A percentile compares a stretch with the other conserved stretches of the same genome.
phyloP scores from a whole-genome alignment of 1,284 basidiomycete genomes.

The Binderoboletus segoi region DNA sequence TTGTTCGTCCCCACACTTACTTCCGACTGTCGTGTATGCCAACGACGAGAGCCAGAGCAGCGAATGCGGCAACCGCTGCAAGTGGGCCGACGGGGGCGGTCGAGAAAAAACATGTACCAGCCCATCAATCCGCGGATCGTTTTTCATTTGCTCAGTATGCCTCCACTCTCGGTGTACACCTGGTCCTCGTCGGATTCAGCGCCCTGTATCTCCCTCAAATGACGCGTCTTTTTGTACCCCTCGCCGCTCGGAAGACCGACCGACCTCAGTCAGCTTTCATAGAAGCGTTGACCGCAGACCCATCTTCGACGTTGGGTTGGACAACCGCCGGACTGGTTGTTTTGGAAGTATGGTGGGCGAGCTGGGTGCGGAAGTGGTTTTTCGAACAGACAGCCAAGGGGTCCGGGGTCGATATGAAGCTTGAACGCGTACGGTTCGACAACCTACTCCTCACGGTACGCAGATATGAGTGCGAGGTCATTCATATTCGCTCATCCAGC shows the following conservation, averaged over 20 bases:
- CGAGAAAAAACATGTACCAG: not conserved
- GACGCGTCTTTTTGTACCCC: slow-evolving; percentile 45
- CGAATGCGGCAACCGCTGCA: not conserved
- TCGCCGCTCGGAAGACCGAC: slow-evolving; percentile 44
- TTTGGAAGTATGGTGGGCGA: slow-evolving; percentile 75
- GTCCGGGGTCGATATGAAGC: slow-evolving; percentile 40
- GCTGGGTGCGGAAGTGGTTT: slow-evolving; percentile 62
- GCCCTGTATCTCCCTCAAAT: slow-evolving; percentile 70
- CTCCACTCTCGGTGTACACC: slow-evolving; percentile 74
- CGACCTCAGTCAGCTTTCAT: slow-evolving; percentile 68
- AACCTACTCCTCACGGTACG: slow-evolving; percentile 22
- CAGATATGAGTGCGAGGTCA: slow-evolving; percentile 34
- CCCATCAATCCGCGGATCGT: not conserved
- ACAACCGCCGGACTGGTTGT: slow-evolving; percentile 58
- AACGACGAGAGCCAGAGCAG: not conserved
- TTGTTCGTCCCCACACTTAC: no score
- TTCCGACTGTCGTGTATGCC: slow-evolving; percentile 11
- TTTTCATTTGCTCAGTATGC: slow-evolving; percentile 61
- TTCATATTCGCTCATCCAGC: slow-evolving; percentile 5
- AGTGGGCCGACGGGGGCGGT: slow-evolving; percentile 2
- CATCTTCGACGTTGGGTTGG: slow-evolving; percentile 62
- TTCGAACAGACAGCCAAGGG: slow-evolving; percentile 36
- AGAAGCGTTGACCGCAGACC: slow-evolving; percentile 65
- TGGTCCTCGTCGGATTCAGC: slow-evolving; percentile 64
- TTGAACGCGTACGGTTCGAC: slow-evolving; percentile 42